Evolutionary conservation across 2,329 filamentous ascomycete genomes (phyloP).

Genomic region (Paecilomyces dactylethromorphus): DNA sequence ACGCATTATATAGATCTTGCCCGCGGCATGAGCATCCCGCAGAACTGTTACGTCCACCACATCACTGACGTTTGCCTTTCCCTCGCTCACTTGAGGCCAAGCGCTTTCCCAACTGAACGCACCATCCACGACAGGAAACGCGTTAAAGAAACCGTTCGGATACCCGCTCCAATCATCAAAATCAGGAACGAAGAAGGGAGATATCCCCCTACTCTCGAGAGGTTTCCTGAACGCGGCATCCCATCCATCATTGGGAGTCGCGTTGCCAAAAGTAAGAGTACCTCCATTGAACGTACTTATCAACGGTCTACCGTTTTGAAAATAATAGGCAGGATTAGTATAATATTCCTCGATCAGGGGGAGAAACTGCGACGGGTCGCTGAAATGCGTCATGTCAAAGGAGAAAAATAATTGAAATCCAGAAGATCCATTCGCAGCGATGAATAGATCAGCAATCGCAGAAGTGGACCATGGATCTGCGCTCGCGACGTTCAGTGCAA

Average conservation of each 20-base stretch:
- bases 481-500: conserved; percentile 26
- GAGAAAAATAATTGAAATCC: conserved; percentile 31
- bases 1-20: conserved; percentile 36
- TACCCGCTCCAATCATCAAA: conserved; percentile 18
- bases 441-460: conserved; percentile 23
- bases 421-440: conserved; percentile 20
- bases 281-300: conserved; percentile 27
- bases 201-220: conserved; percentile 19
- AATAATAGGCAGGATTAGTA: conserved; percentile 18
- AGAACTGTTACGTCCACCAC: conserved; percentile 22
- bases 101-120: conserved; percentile 32
- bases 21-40: conserved; percentile 17
- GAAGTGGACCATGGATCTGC: conserved; percentile 16
- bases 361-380: conserved; percentile 18
- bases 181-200: conserved; percentile 23
- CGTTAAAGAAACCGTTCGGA: conserved; percentile 15
- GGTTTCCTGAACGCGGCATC: conserved; percentile 12
- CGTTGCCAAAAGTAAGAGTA: conserved; percentile 11
- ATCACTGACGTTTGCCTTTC: conserved; percentile 18
- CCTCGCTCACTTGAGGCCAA: conserved; percentile 19
- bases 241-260: conserved; percentile 15
- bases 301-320: conserved; percentile 20
- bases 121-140: conserved; percentile 23
- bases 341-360: conserved; percentile 18
- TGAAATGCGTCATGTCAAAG: conserved; percentile 25